These are phyloP conservation scores for Entelexis paramagnoliae DNA, from an alignment of 1,139 yeast genomes.

Conservation along the genomic window DNA sequence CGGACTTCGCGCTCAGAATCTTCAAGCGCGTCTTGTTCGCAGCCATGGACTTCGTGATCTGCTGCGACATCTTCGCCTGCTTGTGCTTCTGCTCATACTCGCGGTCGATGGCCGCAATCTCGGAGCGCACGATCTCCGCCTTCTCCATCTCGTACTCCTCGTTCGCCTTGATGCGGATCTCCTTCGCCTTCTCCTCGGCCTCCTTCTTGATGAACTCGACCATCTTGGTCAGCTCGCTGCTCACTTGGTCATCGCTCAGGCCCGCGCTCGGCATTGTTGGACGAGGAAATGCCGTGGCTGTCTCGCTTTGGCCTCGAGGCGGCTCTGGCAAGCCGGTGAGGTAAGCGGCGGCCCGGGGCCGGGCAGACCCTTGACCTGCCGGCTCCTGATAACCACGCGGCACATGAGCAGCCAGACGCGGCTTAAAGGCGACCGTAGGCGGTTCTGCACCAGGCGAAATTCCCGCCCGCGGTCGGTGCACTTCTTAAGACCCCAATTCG, in stretches of 20 bases:
- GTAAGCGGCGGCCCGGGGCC: slow-evolving; percentile 4
- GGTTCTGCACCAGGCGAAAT: no score
- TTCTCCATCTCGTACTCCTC: slow-evolving; percentile 98
- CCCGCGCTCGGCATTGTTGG: slow-evolving; percentile 28
- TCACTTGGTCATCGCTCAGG: slow-evolving; percentile 50
- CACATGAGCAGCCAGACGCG: no score
- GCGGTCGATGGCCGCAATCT: slow-evolving; percentile 78
- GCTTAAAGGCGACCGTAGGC: no score
- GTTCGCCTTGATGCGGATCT: slow-evolving; percentile 88
- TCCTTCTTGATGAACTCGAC: slow-evolving; percentile 97
- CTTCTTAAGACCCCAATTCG: no score
- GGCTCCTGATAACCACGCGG: neutral
- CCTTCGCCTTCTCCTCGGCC: slow-evolving; percentile 97
- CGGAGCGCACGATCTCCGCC: slow-evolving; percentile 86
- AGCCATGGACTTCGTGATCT: slow-evolving; percentile 87
- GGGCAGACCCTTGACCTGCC: neutral
- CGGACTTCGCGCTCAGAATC: slow-evolving; percentile 77
- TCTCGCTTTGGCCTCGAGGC: neutral
- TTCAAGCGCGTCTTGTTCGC: slow-evolving; percentile 91
- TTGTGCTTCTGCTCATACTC: slow-evolving; percentile 74
- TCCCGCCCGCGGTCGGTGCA: no score
- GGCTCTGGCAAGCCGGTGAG: neutral
- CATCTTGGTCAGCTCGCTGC: slow-evolving; percentile 93
- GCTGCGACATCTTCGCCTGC: slow-evolving; percentile 87
- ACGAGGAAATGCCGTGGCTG: neutral